A percentile compares a stretch with the other conserved stretches of the same genome.
These are phyloP conservation scores for Colletotrichum lini DNA, from an alignment of 2,329 filamentous ascomycete genomes.

Conservation along the genomic window DNA sequence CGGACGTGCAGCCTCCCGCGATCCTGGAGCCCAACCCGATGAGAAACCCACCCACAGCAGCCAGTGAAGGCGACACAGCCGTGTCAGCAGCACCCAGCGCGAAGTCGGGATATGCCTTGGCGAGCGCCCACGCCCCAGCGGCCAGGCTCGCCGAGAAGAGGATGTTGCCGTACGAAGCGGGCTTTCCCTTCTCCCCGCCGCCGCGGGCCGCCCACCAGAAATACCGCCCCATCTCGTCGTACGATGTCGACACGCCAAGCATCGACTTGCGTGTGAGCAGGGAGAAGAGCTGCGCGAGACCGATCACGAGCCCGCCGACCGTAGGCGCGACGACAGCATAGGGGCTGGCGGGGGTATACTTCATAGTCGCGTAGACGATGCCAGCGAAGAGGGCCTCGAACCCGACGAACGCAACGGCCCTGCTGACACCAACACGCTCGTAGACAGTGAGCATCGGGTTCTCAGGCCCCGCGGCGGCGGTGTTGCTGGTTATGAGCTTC, in stretches of 20 bases:
- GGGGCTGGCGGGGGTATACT: slow-evolving; percentile 51
- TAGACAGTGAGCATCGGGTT: slow-evolving; percentile 52
- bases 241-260: slow-evolving; percentile 73
- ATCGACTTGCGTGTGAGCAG: slow-evolving; percentile 66
- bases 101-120: slow-evolving; percentile 51
- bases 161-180: slow-evolving; percentile 58
- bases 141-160: slow-evolving; percentile 68
- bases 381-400: slow-evolving; percentile 60
- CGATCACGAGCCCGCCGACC: slow-evolving; percentile 72
- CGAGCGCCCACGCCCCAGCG: slow-evolving; percentile 60
- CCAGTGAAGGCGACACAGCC: slow-evolving; percentile 54
- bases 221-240: slow-evolving; percentile 71
- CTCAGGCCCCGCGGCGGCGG: slow-evolving; percentile 46
- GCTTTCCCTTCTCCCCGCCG: slow-evolving; percentile 46
- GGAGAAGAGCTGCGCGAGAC: slow-evolving; percentile 70
- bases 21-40: slow-evolving; percentile 74
- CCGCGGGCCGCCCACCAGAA: slow-evolving; percentile 61
- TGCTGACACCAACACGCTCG: slow-evolving; percentile 58
- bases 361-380: slow-evolving; percentile 56
- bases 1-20: slow-evolving; percentile 77
- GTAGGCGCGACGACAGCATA: slow-evolving; percentile 58
- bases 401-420: slow-evolving; percentile 53
- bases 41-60: slow-evolving; percentile 67
- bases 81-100: slow-evolving; percentile 47
- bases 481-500: slow-evolving; percentile 50